Conservation (phyloP, 2,329 filamentous ascomycete species). For the Geosmithia flava region DNA sequence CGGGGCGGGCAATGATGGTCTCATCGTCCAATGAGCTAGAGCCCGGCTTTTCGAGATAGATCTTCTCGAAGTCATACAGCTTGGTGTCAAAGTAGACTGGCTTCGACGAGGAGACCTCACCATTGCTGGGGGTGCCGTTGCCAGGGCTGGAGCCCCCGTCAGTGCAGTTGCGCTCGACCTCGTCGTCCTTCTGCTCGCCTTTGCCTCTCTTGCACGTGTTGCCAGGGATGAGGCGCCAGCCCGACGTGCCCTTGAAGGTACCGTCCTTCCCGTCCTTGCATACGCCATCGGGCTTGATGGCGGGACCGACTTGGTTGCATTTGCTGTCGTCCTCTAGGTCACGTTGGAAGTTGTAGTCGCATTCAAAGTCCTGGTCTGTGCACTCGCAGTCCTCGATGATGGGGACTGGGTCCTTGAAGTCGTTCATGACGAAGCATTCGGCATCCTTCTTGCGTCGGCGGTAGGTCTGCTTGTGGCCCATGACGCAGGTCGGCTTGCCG, state of each 20-base stretch:
- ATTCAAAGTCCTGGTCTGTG: conserved; percentile 79
- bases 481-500: conserved; percentile 74
- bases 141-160: conserved; percentile 36
- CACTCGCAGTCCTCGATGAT: conserved; percentile 69
- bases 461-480: conserved; percentile 91
- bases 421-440: conserved; percentile 77
- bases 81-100: conserved; percentile 49
- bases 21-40: conserved; percentile 57
- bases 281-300: conserved; percentile 56
- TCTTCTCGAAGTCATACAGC: conserved; percentile 31
- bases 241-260: conserved; percentile 74
- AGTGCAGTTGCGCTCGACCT: conserved; percentile 65
- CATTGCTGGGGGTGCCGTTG: conserved; percentile 40
- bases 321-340: conserved; percentile 50
- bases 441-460: conserved; percentile 73
- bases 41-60: conserved; percentile 70
- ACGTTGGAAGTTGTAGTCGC: conserved; percentile 81
- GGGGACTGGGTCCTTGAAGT: conserved; percentile 68
- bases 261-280: conserved; percentile 57
- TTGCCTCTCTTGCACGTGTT: conserved; percentile 54
- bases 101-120: conserved; percentile 50
- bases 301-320: conserved; percentile 52
- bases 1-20: conserved; percentile 47
- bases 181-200: conserved; percentile 55
- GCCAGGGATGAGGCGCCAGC: conserved; percentile 84